phyloP scores from a whole-genome alignment of 2,329 filamentous ascomycete species.

The Scytalidium sp. region DNA sequence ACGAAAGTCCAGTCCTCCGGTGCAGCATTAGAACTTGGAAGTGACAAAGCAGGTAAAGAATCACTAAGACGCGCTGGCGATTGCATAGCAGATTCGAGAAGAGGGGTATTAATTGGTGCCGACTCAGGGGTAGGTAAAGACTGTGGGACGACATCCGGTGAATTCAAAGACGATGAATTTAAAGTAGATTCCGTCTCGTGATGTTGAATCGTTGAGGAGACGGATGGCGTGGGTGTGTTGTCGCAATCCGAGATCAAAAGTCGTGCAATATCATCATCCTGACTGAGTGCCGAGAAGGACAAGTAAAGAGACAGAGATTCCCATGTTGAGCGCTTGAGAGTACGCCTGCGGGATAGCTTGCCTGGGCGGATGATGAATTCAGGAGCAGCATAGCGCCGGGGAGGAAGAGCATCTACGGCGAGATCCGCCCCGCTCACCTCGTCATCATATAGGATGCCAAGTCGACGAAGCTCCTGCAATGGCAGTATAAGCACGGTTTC shows the following conservation, averaged over 20 bases:
- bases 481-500: not conserved
- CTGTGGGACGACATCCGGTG: conserved; percentile 16
- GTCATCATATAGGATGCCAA: conserved; percentile 19
- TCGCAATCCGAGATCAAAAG: conserved; percentile 7
- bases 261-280: conserved; percentile 16
- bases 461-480: conserved; percentile 17
- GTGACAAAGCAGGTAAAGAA: not conserved
- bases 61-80: not conserved
- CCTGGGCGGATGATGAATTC: conserved; percentile 15
- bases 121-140: conserved; percentile 16
- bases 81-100: not conserved
- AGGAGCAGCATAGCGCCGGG: conserved; percentile 13
- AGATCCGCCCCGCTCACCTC: conserved; percentile 10
- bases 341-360: conserved; percentile 10
- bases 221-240: not conserved
- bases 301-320: conserved; percentile 13
- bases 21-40: not conserved
- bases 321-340: conserved; percentile 13
- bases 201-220: conserved; percentile 20
- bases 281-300: conserved; percentile 16
- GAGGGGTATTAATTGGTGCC: not conserved
- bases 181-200: conserved; percentile 3
- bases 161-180: not conserved
- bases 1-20: conserved; percentile 22
- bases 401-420: conserved; percentile 12